Evolutionary conservation across 768 basidiomycete species (phyloP), one percentile per base, ranked within the genome.

Genomic region (Goffeauzyma gilvescens): DNA sequence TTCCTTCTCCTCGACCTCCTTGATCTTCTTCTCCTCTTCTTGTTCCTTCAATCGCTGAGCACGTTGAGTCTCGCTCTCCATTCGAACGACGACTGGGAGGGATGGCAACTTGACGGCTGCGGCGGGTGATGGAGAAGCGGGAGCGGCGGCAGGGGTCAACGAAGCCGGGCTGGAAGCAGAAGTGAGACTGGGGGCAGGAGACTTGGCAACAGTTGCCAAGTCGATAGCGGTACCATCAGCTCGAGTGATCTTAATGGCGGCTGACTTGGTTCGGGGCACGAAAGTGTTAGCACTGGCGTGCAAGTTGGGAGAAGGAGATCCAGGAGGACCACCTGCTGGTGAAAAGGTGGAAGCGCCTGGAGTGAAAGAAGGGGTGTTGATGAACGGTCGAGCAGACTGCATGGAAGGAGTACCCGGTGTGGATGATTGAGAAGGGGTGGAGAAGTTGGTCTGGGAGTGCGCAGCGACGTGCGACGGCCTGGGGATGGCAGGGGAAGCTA

Each of bases 71-170:
- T 61, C 61, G 1, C 55, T 57, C 30, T 59, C 62, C 13, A 60
- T 46, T 34, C 59, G 40, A 4, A 63, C 61, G 17, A 59, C 49
- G 7, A 59, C 51, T 8, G 61, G 61, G 20, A 56, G 41, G 13
- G 55, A 26, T 5, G 45, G 52, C 17, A 48, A 27, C 42, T 49
- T 50, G 44, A 53, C 53, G 47, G 54, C 52, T 15, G 50, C 50
- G 15, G 53, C 52, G n/a, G 43, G 45, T 9, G 39, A 33, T 17
- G 50, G 43, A 20, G 54, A 51, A 23, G 55, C 52, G 12, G 46
- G 71, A 56, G 71, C 63, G 0, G 79, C 78, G 59, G 75, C 76
- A 60, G 81, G 79, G 32, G 78, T 32, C 17, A 34, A 32, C 24
- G 52, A 41, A n/a, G 55, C 57, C 6, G 54, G 48, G 1, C 55